phyloP scores from a whole-genome alignment of 495 filamentous ascomycete genomes.

The Neurospora tetrasperma region DNA sequence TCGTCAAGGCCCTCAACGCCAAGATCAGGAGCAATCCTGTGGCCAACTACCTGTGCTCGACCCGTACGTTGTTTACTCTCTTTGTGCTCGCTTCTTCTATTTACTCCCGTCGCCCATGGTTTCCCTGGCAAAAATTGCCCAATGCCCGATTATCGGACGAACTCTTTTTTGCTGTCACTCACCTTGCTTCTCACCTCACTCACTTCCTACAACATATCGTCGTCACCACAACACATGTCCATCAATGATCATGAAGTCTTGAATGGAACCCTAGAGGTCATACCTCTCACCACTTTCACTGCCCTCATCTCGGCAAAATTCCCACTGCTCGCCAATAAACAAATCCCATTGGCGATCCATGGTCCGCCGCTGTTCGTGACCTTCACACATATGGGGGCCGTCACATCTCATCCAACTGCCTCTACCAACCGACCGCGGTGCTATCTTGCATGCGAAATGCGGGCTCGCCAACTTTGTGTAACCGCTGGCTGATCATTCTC shows the following conservation, averaged over 20 bases:
- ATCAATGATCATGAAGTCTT: background rate
- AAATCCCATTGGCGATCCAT: background rate
- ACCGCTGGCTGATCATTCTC: background rate
- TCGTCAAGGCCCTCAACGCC: conserved; percentile 80
- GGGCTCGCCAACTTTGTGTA: background rate
- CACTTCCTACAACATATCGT: background rate
- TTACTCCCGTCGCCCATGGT: background rate
- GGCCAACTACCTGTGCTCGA: conserved; percentile 84
- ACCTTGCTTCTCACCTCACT: background rate
- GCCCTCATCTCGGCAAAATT: background rate
- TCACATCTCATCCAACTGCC: background rate
- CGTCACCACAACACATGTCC: background rate
- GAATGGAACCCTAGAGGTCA: background rate
- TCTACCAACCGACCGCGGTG: background rate
- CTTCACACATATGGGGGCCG: background rate
- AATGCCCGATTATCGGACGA: background rate
- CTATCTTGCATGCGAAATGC: background rate
- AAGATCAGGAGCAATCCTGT: conserved; percentile 84
- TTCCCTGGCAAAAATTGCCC: background rate
- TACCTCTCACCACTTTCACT: background rate
- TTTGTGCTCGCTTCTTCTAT: background rate
- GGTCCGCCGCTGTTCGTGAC: background rate
- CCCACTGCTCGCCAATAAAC: background rate
- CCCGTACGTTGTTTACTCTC: conserved; percentile 54
- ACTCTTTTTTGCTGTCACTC: background rate